Base-by-base conservation (phyloP, 331 rosid genomes). In the Ulmus americana region DNA sequence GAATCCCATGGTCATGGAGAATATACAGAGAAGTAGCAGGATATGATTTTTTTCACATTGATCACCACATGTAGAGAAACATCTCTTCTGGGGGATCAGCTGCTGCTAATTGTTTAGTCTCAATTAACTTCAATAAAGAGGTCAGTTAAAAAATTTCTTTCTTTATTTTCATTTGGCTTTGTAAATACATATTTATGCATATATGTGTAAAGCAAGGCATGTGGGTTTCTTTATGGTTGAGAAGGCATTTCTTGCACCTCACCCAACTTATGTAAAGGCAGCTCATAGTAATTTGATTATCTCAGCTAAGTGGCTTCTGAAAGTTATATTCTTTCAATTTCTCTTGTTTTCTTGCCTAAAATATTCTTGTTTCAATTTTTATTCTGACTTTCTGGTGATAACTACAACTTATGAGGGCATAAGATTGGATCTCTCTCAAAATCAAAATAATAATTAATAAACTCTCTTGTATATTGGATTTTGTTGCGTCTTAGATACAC, bases 121-220 rank as follows among this genome's bases (percentile, higher is more conserved):
- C 52, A 6, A 64, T 79, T 55, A 53, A 74, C 74, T 55, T 67
- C 58, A 60, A 67, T 68, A 65, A 77, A 69, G 75, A 79, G 74
- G 78, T 61, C 84, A 70, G 74, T 74, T 55, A 4, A 16, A 64
- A 70, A 65, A 55, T 63, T 58, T 68, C 14, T 54, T 65, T 38
- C 44, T 53, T 63, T 58, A 42, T 51, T 61, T 42, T 47, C 67
- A 22, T 70, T 45, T 28, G 62, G 65, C 59, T 45, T 41, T 89
- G 96, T 86, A 84, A 73, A 82, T 84, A 74, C 59, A 44, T 63
- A 71, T 63, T 42, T 43, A 45, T 62, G 12, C 41, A 44, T 62
- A 59, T 72, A 55, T 75, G 73, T 79, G 69, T 59, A 50, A 73
- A 28, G 35, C 35, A 28, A 63, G 71, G 74, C 65, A 75, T 18